phyloP scores from a whole-genome alignment of 371 early-diverging fungal genomes.

The Dentiscutata heterogama region DNA sequence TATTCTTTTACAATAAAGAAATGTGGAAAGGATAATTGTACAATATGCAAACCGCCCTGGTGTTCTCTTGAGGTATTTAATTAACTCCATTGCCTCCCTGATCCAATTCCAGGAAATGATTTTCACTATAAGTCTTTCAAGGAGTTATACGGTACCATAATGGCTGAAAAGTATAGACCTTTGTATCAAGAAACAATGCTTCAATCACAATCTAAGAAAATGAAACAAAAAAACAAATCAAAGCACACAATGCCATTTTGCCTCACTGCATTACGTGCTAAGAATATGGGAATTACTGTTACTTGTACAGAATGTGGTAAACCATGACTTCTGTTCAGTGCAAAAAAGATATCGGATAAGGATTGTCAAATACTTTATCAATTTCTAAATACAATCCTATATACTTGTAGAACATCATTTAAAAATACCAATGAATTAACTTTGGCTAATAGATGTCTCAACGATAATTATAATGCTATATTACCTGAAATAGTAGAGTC shows the following conservation, averaged over 20 bases:
- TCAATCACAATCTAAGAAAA: neutral
- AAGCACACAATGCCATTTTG: neutral
- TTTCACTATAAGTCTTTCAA: constrained; percentile 2
- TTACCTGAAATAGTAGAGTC: no score
- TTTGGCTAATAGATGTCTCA: neutral
- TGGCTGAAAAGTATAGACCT: neutral
- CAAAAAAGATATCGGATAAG: neutral
- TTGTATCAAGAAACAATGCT: neutral
- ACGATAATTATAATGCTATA: no score
- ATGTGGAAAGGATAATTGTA: neutral
- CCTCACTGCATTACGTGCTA: neutral
- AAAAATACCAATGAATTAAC: neutral
- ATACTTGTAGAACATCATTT: neutral
- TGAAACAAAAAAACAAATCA: constrained; percentile 6
- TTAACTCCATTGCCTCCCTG: neutral
- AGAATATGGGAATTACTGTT: neutral
- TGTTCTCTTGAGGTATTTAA: neutral
- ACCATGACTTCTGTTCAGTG: neutral
- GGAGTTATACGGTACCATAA: neutral
- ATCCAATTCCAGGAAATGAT: neutral
- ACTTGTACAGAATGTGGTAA: constrained; percentile 3
- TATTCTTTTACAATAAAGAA: neutral
- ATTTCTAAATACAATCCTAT: neutral
- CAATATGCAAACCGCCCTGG: neutral
- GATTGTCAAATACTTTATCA: no score